Base-by-base conservation (phyloP, 176 grass and related monocot species). In the Avena sativa region DNA sequence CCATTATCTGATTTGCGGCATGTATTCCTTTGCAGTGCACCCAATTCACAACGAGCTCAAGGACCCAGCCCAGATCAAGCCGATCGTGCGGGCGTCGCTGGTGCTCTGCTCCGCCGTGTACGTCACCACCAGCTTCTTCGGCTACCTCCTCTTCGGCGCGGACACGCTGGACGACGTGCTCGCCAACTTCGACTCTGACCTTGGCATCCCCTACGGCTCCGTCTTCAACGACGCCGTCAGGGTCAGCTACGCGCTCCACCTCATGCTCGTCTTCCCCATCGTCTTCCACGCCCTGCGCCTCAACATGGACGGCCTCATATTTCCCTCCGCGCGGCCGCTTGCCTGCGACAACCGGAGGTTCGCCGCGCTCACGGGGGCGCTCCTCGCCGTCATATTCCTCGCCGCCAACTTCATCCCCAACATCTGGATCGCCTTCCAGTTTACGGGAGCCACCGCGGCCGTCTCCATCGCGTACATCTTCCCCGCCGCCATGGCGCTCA, bases 181-280 rank as follows among this genome's bases (percentile, higher is more conserved):
- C 13, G 92, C 96, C 8, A 98, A 98, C 89, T 96, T 98, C 56
- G 96, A 98, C 77, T 91, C 93, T n/a, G 84, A 98, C 83, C 92
- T 98, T 4, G 92, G 89, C 70, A 98, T 98, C 59, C 92, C 96
- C 8, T 94, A 98, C 79, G 91, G 90, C 85, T 80, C 89, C 17
- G 30, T 98, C 48, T 84, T 94, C 74, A 82, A 94, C 48, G 96
- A 98, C 66, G 86, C 92, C 46, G 93, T 98, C 81, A 88, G 96
- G 63, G 92, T 98, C n/a, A 94, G 93, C 92, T 98, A 98, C 71
- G 87, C 84, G 47, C 81, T 96, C 71, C 96, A 96, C 80, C 93
- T 98, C 50, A 96, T 98, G 96, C 92, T 98, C 20, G 97, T 98
- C 56, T 98, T 96, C 82, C 96, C 93, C 82, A 93, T 98, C 84